phyloP scores from a whole-genome alignment of 345 rosid genomes.

The Syzygium aqueum region DNA sequence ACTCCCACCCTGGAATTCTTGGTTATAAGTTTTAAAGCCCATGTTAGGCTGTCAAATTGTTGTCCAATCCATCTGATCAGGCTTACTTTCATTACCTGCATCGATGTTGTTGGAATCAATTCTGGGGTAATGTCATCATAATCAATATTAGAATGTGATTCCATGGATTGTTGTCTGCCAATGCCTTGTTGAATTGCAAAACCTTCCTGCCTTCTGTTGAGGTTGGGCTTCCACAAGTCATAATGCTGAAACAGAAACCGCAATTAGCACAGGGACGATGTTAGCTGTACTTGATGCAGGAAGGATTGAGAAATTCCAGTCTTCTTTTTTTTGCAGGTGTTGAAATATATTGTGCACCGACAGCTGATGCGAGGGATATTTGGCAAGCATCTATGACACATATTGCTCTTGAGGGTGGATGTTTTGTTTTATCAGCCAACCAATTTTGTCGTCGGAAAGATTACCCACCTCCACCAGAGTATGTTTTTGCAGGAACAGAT shows the following conservation, averaged over 20 bases:
- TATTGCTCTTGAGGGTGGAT: conserved; percentile 96
- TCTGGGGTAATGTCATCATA: background rate
- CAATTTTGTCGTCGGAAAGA: conserved; percentile 86
- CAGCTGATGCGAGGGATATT: conserved; percentile 76
- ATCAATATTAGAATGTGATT: background rate
- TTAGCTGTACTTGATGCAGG: background rate
- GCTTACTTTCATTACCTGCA: background rate
- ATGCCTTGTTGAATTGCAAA: background rate
- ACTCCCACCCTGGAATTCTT: background rate
- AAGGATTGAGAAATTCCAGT: background rate
- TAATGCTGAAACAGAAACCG: background rate
- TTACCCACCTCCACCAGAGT: conserved; percentile 88
- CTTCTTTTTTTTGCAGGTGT: conserved; percentile 27
- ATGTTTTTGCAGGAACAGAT: conserved; percentile 54
- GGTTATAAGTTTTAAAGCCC: background rate
- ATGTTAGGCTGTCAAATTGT: background rate
- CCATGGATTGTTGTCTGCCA: background rate
- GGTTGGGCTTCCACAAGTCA: background rate
- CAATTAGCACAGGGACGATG: background rate
- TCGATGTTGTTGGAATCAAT: background rate
- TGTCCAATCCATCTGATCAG: background rate
- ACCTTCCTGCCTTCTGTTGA: background rate
- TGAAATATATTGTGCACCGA: conserved; percentile 94
- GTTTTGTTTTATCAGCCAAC: conserved; percentile 83
- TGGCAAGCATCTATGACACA: conserved; percentile 94